Conservation (phyloP, 768 basidiomycete species). For the Chlorophyllum brunneum region DNA sequence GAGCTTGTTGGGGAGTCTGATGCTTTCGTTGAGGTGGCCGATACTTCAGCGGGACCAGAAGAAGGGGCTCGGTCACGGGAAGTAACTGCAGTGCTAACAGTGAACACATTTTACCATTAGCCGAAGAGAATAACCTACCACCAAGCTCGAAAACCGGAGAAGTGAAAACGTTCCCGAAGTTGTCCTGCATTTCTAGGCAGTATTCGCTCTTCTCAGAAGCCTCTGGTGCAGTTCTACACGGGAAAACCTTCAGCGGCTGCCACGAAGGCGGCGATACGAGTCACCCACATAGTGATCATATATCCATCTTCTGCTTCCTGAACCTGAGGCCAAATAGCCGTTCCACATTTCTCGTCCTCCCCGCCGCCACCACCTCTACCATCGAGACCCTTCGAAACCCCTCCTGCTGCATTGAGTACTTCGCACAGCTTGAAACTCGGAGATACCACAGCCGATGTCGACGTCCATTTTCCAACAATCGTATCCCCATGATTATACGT, state of each 20-base stretch:
- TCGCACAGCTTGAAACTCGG: slow-evolving; percentile 20
- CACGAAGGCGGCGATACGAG: not conserved
- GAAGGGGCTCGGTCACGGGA: too few relatives aligned
- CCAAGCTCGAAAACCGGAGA: slow-evolving; percentile 24
- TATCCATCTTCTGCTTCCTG: slow-evolving; percentile 19
- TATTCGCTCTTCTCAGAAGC: slow-evolving; percentile 13
- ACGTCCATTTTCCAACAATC: slow-evolving; percentile 18
- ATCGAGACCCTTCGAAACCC: not conserved
- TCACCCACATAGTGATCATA: slow-evolving; percentile 22
- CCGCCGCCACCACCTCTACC: slow-evolving; percentile 2
- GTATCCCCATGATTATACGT: slow-evolving; percentile 17
- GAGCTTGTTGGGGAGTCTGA: not conserved
- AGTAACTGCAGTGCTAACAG: too few relatives aligned
- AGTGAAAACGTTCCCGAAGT: slow-evolving; percentile 19
- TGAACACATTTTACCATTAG: not conserved
- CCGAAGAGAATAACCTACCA: slow-evolving; percentile 18
- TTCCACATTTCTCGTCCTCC: slow-evolving; percentile 18
- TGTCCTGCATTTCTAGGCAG: slow-evolving; percentile 21
- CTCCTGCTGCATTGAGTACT: not conserved
- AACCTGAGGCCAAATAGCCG: slow-evolving; percentile 19
- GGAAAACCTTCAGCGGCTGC: not conserved
- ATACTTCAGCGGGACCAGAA: too few relatives aligned
- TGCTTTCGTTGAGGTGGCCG: not conserved
- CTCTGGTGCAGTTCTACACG: slow-evolving; percentile 20
- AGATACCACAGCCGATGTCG: slow-evolving; percentile 10